Evolutionary conservation across 352 stramenopile species (phyloP).

Genomic region (Pythium aquatile): DNA sequence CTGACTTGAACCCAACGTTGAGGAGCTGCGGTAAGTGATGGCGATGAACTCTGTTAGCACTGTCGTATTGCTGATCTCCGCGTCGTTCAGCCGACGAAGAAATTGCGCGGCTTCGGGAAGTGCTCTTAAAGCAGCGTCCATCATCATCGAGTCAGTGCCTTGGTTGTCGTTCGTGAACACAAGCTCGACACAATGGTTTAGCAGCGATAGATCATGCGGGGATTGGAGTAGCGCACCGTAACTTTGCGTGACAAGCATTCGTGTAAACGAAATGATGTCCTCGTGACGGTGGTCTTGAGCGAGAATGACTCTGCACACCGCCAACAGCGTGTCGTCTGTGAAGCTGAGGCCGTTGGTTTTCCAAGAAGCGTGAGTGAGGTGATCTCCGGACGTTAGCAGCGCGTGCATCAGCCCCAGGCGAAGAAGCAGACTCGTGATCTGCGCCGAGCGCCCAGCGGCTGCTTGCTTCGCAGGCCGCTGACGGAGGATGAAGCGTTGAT

Average conservation of each 20-base stretch:
- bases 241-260: constrained; percentile 1
- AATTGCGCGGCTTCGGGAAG: constrained; percentile 12
- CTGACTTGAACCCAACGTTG: neutral
- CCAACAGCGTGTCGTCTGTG: neutral
- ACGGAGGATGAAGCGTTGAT: constrained; percentile 16
- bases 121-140: constrained; percentile 12
- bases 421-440: constrained; percentile 15
- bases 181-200: constrained; percentile 15
- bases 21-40: neutral
- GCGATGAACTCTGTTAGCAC: neutral
- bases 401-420: constrained; percentile 16
- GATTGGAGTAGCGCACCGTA: constrained; percentile 4
- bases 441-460: neutral
- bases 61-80: neutral
- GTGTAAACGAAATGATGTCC: neutral
- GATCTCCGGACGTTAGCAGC: constrained; percentile 11
- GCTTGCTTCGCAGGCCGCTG: constrained; percentile 6
- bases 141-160: neutral
- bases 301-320: neutral
- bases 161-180: constrained; percentile 10
- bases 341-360: constrained; percentile 2
- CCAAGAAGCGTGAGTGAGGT: neutral
- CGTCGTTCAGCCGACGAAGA: constrained; percentile 4
- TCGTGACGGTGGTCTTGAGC: neutral
- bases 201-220: neutral